Conservation (phyloP, 1,284 basidiomycete genomes). For the Inonotus hispidus region DNA sequence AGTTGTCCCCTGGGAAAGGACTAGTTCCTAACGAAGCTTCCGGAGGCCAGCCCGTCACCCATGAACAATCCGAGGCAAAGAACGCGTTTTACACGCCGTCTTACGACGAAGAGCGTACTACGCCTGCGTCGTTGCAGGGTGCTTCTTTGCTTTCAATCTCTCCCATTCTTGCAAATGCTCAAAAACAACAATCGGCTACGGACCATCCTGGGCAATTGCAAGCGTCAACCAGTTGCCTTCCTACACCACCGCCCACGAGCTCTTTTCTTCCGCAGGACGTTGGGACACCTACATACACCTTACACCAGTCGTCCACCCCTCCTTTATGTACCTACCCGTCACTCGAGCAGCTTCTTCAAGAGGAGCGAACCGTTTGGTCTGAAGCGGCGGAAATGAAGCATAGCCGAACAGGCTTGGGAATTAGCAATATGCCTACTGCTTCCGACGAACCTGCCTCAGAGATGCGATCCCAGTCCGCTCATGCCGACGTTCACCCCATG, state of each 20-base stretch:
- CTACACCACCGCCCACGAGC: constrained; percentile 2
- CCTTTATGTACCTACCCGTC: not conserved
- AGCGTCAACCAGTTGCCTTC: not conserved
- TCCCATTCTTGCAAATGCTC: not conserved
- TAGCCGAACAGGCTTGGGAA: not conserved
- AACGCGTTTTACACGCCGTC: not conserved
- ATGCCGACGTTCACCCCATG: not conserved
- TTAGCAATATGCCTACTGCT: no score
- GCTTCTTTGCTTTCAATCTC: not conserved
- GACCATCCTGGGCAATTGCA: not conserved
- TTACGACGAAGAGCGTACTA: not conserved
- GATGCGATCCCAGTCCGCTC: not conserved
- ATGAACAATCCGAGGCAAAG: no score
- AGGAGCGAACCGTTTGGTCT: constrained; percentile 7
- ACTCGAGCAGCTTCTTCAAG: not conserved
- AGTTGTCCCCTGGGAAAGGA: no score
- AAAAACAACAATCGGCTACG: not conserved
- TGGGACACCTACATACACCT: not conserved
- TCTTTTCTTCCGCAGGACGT: no score
- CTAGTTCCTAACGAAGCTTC: no score
- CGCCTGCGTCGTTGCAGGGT: no score
- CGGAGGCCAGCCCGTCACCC: no score
- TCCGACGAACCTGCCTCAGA: not conserved
- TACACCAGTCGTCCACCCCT: not conserved
- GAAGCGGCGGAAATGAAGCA: constrained; percentile 2